Evolutionary conservation across 2,329 filamentous ascomycete species (phyloP).

Genomic region (Mycosphaerella arachidis): DNA sequence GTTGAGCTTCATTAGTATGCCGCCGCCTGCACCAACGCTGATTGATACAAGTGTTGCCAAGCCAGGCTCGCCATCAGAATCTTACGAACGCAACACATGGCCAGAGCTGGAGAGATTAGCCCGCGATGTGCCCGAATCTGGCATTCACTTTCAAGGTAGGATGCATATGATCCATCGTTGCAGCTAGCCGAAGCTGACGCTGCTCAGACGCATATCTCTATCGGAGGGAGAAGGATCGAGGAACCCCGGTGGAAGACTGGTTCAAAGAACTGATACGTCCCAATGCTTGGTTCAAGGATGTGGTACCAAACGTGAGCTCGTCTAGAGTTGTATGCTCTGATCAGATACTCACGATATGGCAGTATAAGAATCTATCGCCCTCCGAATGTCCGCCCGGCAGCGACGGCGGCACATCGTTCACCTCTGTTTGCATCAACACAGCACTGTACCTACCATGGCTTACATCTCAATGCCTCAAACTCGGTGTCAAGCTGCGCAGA

Average conservation of each 20-base stretch:
- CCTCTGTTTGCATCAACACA: conserved; percentile 86
- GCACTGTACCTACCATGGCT: conserved; percentile 85
- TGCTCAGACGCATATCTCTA: conserved; percentile 48
- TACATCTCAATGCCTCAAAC: conserved; percentile 69
- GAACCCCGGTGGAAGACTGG: conserved; percentile 51
- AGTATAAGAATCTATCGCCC: conserved; percentile 33
- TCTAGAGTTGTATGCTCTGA: not conserved
- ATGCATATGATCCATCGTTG: not conserved
- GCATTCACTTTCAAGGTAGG: conserved; percentile 66
- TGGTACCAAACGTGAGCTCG: conserved; percentile 63
- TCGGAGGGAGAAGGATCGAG: conserved; percentile 59
- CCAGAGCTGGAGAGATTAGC: conserved; percentile 41
- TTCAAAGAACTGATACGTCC: conserved; percentile 61
- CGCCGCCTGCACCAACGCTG: conserved; percentile 12
- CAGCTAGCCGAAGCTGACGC: not conserved
- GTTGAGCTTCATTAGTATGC: not conserved
- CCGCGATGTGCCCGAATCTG: conserved; percentile 67
- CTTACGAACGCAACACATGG: conserved; percentile 44
- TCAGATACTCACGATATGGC: conserved; percentile 2
- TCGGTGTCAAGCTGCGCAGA: conserved; percentile 57
- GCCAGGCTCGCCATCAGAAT: conserved; percentile 36
- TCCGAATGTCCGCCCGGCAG: conserved; percentile 55
- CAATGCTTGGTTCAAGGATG: conserved; percentile 68
- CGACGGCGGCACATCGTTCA: conserved; percentile 71
- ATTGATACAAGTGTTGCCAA: conserved; percentile 35